Evolutionary conservation across 2,329 filamentous ascomycete species (phyloP).

Genomic region (Apiospora saccharicola): DNA sequence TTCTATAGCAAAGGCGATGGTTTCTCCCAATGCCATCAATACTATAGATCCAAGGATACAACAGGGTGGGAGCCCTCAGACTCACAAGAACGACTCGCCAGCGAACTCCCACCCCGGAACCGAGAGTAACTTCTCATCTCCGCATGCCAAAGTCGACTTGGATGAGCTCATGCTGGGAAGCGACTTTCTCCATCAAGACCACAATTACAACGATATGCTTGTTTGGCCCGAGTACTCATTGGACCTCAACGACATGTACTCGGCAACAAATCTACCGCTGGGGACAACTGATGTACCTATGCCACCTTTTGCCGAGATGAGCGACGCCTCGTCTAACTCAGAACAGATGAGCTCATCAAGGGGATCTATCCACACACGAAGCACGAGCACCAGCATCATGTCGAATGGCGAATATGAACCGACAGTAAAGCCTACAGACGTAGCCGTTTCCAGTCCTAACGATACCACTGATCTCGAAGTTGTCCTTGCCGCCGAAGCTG

Average conservation of each 20-base stretch:
- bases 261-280: constrained; percentile 41
- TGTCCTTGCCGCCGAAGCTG: constrained; percentile 55
- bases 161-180: constrained; percentile 52
- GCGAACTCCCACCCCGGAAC: constrained; percentile 45
- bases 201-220: constrained; percentile 53
- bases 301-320: constrained; percentile 48
- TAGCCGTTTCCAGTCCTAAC: constrained; percentile 32
- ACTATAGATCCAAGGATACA: constrained; percentile 44
- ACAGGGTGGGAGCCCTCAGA: constrained; percentile 35
- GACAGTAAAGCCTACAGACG: constrained; percentile 39
- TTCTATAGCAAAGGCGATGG: constrained; percentile 35
- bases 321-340: constrained; percentile 51
- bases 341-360: constrained; percentile 53
- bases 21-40: constrained; percentile 39
- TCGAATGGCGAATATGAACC: constrained; percentile 50
- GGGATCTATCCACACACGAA: constrained; percentile 54
- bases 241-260: constrained; percentile 51
- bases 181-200: constrained; percentile 46
- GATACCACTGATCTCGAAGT: constrained; percentile 55
- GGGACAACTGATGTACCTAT: constrained; percentile 45
- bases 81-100: constrained; percentile 40
- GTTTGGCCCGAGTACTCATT: constrained; percentile 53
- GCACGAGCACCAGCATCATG: constrained; percentile 58
- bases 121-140: constrained; percentile 44
- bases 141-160: constrained; percentile 47